Conservation (phyloP, 805 yeast genomes). For the Wickerhamiella siamensis region DNA sequence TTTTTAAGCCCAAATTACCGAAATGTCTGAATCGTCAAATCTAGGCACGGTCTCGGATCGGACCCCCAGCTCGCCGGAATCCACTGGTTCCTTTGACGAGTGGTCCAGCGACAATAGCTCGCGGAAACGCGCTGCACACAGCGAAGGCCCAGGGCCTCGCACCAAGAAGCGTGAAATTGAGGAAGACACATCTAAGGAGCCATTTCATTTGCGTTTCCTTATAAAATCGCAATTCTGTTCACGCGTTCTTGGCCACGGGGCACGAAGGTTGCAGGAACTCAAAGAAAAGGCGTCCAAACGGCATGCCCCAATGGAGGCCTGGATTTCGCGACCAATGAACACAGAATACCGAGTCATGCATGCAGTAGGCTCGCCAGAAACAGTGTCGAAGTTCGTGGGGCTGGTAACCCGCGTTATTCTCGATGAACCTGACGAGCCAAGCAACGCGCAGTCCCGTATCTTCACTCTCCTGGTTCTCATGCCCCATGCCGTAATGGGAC, state of each 20-base stretch:
- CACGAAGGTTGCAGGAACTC: constrained; percentile 10
- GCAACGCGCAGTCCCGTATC: constrained; percentile 38
- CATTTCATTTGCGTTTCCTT: constrained; percentile 9
- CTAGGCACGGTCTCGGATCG: no score
- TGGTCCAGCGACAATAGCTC: neutral
- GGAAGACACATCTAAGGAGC: neutral
- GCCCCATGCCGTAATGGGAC: constrained; percentile 71
- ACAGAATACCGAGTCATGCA: constrained; percentile 62
- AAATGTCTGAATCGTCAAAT: no score
- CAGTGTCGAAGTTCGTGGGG: constrained; percentile 73
- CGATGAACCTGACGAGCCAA: constrained; percentile 51
- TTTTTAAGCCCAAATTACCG: no score
- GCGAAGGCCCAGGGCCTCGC: neutral
- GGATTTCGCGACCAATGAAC: constrained; percentile 28
- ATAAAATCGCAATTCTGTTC: constrained; percentile 10
- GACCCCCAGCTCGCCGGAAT: neutral
- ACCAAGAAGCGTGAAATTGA: neutral
- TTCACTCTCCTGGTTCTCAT: constrained; percentile 47
- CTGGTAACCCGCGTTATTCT: constrained; percentile 50
- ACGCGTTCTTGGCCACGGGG: constrained; percentile 6
- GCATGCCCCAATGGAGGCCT: constrained; percentile 7
- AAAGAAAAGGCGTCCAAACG: constrained; percentile 8
- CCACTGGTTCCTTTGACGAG: neutral
- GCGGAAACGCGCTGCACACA: neutral
- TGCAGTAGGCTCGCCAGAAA: constrained; percentile 60